Evolutionary conservation across 768 basidiomycete species (phyloP), one percentile per base, ranked within the genome.

Genomic region (Hypholoma sublateritium): DNA sequence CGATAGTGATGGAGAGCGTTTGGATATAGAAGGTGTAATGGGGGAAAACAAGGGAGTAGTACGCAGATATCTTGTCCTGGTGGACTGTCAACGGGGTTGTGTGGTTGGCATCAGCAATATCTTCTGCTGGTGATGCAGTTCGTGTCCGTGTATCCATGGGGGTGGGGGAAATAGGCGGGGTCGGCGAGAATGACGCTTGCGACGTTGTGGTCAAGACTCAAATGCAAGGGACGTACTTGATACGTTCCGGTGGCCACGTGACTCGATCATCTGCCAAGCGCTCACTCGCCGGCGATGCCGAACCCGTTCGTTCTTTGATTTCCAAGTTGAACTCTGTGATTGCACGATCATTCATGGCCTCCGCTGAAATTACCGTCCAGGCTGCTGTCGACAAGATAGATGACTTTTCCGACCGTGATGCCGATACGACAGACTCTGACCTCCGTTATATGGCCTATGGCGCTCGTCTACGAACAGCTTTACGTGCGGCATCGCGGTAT

Each of bases 1-100:
- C 97, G 71, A 99, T 95, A 56, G 93, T 93, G 64, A 97, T 90
- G 39, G 85, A 87, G 61, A 97, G 87, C 19, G 93, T 98, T 76
- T 97, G 92, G 55, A 99, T 90, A 78, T 95, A 99, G 76, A 97
- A 98, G 54, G 93, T 93, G 75, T 95, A 95, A 70, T 88, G 85
- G 32, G 92, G 92, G 69, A 97, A 97, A 71, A 93, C 91, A 56
- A 96, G 88, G 69, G 88, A 90, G 75, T 94, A 95, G 69, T 95
- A 96, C 59, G 94, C 94, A 70, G 88, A 87, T 69, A 94, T 93
- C 83, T 86, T 92, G 75, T 88, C 86, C 61, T 87, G 81, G 8
- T 21, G 55, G 24, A 71, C 66, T 35, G 79, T 72, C 46, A 74
- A 69, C 13, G 71, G 67, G 9, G 69, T 69, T 24, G 69, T 70